Base-by-base conservation (phyloP, 305 asterid species). In the Fraxinus dipetala region DNA sequence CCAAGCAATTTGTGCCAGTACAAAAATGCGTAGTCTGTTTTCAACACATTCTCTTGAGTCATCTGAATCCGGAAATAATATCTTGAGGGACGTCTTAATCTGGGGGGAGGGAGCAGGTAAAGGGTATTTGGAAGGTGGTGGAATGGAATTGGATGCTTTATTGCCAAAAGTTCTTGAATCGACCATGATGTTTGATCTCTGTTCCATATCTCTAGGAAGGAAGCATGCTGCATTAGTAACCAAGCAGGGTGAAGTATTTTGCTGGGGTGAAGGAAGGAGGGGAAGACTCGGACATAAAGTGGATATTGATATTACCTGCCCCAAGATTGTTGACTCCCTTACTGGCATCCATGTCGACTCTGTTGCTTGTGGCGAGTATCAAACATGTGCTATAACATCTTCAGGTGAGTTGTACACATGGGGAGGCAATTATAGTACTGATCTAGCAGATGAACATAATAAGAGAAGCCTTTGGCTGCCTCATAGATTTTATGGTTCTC, bases 21-120 rank as follows among this genome's bases (percentile, higher is more conserved):
- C 65, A 31, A 82, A 76, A 82, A 59, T 80, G n/a, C 80, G 78
- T 51, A 67, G 80, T 78, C 83, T 70, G 78, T 73, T 67, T 35
- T 38, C 77, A 3, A 65, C 79, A 59, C 85, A 82, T 36, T 80
- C 65, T 79, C 34, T 34, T 76, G 59, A 74, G 80, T 79, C 83
- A 22, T 18, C 81, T 45, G 77, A 76, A 76, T 34, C 75, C 24
- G 78, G 79, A 34, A 81, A 59, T 20, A 79, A 76, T 79, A 84
- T 83, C 69, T 40, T 89, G 78, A 85, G 90, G 83, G 92, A 89
- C 77, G 80, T 89, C 77, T 82, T 86, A 78, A 85, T 89, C 59
- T 89, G 92, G 92, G 92, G 92, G 73, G 90, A 85, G 81, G 92
- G 90, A 45, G 86, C 86, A 35, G 89, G 87, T 20, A 85, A 88